Conservation (phyloP, 352 stramenopile species). For the Lagenidium giganteum region DNA sequence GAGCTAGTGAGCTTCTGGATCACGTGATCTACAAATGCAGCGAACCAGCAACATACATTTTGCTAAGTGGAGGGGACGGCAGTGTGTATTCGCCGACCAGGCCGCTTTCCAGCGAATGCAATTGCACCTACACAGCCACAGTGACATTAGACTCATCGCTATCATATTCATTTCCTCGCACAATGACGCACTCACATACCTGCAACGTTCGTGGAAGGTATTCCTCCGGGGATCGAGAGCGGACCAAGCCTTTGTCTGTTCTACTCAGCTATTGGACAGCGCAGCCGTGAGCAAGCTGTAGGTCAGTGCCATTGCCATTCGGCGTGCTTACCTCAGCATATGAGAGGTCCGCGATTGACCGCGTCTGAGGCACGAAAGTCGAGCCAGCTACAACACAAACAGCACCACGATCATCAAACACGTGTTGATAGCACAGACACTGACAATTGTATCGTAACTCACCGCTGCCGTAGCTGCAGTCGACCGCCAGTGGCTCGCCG, state of each 20-base stretch:
- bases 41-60: constrained; percentile 12
- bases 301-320: neutral
- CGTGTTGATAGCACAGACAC: neutral
- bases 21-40: neutral
- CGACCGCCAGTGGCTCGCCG: constrained; percentile 73
- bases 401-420: constrained; percentile 1
- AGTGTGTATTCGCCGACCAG: constrained; percentile 9
- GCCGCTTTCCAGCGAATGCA: constrained; percentile 8
- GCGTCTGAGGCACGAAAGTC: constrained; percentile 59
- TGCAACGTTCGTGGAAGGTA: constrained; percentile 75
- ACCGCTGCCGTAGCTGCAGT: constrained; percentile 84
- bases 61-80: constrained; percentile 24
- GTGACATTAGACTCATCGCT: too few relatives aligned
- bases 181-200: constrained; percentile 20
- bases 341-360: constrained; percentile 70
- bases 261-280: constrained; percentile 47
- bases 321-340: constrained; percentile 64
- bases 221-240: constrained; percentile 71
- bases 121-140: constrained; percentile 6
- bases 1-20: neutral
- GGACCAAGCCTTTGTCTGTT: constrained; percentile 75
- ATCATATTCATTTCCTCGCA: too few relatives aligned
- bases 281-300: neutral
- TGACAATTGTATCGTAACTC: constrained; percentile 8
- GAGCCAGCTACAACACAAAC: constrained; percentile 50